Base-by-base conservation (phyloP, 176 grass and related monocot species). In the Zoysia pacifica region DNA sequence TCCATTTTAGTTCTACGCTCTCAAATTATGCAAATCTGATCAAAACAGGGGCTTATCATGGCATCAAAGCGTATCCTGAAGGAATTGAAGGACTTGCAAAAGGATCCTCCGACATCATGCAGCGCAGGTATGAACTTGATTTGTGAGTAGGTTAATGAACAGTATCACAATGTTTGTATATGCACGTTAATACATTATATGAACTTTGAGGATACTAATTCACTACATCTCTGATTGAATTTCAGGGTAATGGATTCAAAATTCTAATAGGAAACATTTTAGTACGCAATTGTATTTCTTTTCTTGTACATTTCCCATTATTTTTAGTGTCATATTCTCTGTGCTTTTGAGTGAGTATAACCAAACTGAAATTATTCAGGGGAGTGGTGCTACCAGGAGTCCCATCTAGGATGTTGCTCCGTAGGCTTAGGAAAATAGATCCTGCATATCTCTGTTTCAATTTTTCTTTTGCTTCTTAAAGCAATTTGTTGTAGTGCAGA, bases 21-120 rank as follows among this genome's bases (percentile, higher is more conserved):
- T 89, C 18, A 74, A 72, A 53, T 49, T 66, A 71, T 81, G 53
- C 12, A 42, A 45, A 47, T 79, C 20, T 20, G 14, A 53, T 75
- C 40, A 19, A 76, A 76, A 9, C 59, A 89, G 87, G 82, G 79
- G 72, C 82, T 60, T 85, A 77, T 77, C 77, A 89, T 89, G 87
- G 87, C 87, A 45, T 89, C 87, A 15, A 89, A 89, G 62, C 87
- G 87, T 59, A 89, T 89, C 77, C 87, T 89, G 72, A 89, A 89
- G 82, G 87, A 89, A 51, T 46, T 89, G 2, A 89, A 89, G 82
- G 87, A 89, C 82, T 56, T 89, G 87, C 87, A 89, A 53, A 89
- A 89, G 62, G 87, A 89, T 50, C 87, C 87, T 81, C 87, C 87
- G 5, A 89, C 87, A 85, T 89, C 87, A 89, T 89, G 87, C 82